These are phyloP conservation scores for Elongisporangium anandrum DNA, from an alignment of 352 stramenopile species.

Conservation along the genomic window DNA sequence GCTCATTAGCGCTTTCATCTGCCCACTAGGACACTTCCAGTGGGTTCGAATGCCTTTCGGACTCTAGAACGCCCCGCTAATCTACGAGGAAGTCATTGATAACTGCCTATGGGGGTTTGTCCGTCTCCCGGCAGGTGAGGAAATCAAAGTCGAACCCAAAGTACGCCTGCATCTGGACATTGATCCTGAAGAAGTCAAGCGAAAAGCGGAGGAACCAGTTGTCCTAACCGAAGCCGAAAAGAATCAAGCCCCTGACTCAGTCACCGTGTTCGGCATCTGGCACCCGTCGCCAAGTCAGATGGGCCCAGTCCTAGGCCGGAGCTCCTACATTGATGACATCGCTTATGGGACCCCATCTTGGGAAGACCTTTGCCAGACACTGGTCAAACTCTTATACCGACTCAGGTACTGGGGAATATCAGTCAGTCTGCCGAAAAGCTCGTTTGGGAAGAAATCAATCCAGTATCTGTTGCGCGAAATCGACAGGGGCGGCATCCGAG, in stretches of 20 bases:
- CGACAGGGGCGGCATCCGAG: conserved; percentile 2
- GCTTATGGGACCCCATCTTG: conserved; percentile 7
- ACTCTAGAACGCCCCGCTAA: conserved; percentile 11
- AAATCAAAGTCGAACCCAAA: not conserved
- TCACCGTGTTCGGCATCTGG: conserved; percentile 10
- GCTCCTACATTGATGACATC: conserved; percentile 19
- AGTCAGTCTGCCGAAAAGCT: conserved; percentile 19
- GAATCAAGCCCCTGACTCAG: not conserved
- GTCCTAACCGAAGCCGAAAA: not conserved
- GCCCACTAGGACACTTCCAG: conserved; percentile 14
- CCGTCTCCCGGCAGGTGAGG: not conserved
- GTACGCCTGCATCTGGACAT: conserved; percentile 3
- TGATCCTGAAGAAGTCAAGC: not conserved
- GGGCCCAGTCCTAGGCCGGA: conserved; percentile 7
- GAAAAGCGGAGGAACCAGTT: not conserved
- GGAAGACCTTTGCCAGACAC: conserved; percentile 2
- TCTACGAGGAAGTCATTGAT: conserved; percentile 11
- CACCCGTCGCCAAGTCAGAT: conserved; percentile 5
- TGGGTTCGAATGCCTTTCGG: conserved; percentile 18
- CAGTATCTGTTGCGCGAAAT: conserved; percentile 15
- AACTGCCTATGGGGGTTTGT: conserved; percentile 13
- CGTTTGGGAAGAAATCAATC: conserved; percentile 6
- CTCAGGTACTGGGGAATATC: conserved; percentile 16
- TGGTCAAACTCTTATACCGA: conserved; percentile 7
- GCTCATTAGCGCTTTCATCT: conserved; percentile 16